Base-by-base conservation (phyloP, 495 filamentous ascomycete genomes). In the Trichoderma parareesei region DNA sequence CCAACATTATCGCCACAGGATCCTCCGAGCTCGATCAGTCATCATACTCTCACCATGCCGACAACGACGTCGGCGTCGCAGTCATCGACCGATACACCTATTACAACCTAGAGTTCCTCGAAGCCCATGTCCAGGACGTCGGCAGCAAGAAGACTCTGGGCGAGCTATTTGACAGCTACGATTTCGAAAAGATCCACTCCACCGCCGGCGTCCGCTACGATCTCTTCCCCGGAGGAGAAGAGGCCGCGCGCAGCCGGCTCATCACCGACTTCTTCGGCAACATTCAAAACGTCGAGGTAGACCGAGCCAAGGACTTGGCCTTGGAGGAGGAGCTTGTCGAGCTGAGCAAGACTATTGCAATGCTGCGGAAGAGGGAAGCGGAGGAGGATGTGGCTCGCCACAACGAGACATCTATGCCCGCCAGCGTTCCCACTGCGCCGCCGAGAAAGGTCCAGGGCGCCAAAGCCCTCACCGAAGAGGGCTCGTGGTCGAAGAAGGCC, bases 1-100 rank as follows among this genome's bases (percentile, higher is more conserved):
- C 94, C 35, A 96, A 96, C 65, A 97, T 98, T 69, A 89, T 98
- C 65, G 95, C 95, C 2, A 98, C 94, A 0, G 94, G 94, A 8
- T 93, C 89, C 64, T 93, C 89, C 43, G 92, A 93, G 75, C 88
- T 96, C 63, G 92, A 98, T 72, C 89, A 98, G 75, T 94, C 90
- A 8, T 92, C 88, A 0, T 98, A 98, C 72, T 94, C 90, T 3
- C 94, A 98, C 76, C 94, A 98, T 74, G 95, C 93, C 43, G 94
- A 98, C 77, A 94, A 93, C 74, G 94, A 98, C 72, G 70, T 98
- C 42, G 94, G 94, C 20, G 95, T 98, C 10, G 94, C 94, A 20
- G 94, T 98, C 62, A 98, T 98, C 69, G 94, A 98, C 75, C 88
- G 94, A 13, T 98, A 94, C 81, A 98, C 94, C 6, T 98, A 98